Conservation (phyloP, 202 grass and related monocot species). For the Alloteropsis angusta region DNA sequence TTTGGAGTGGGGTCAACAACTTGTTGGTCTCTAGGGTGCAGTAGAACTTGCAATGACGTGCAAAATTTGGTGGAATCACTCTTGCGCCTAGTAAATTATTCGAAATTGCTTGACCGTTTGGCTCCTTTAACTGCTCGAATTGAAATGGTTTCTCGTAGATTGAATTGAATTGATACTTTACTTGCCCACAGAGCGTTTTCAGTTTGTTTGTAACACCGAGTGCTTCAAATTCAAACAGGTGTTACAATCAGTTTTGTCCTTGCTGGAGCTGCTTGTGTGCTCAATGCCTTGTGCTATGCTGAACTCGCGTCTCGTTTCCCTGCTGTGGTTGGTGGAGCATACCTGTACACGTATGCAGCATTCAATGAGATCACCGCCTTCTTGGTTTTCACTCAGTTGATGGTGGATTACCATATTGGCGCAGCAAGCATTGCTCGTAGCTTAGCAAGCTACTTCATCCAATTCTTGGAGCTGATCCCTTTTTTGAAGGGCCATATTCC, state of each 20-base stretch:
- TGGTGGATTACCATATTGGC: constrained; percentile 88
- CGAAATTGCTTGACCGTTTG: neutral
- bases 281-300: constrained; percentile 94
- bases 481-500: constrained; percentile 66
- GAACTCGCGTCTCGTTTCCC: constrained; percentile 89
- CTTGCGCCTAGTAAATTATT: neutral
- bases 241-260: constrained; percentile 90
- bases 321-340: constrained; percentile 88
- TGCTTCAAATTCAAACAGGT: constrained; percentile 37
- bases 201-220: neutral
- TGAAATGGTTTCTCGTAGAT: neutral
- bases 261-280: constrained; percentile 71
- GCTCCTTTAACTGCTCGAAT: neutral
- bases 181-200: neutral
- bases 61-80: neutral
- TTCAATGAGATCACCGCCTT: constrained; percentile 97
- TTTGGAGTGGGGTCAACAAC: neutral
- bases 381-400: constrained; percentile 87
- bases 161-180: neutral
- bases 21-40: neutral
- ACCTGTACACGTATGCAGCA: constrained; percentile 77
- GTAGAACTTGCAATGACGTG: neutral
- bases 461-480: constrained; percentile 78
- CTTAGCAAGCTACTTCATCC: constrained; percentile 77
- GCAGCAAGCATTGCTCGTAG: constrained; percentile 90